A percentile compares a stretch with the other conserved stretches of the same genome.
phyloP scores from a whole-genome alignment of 768 basidiomycete genomes.

The Hygrophorus russula region DNA sequence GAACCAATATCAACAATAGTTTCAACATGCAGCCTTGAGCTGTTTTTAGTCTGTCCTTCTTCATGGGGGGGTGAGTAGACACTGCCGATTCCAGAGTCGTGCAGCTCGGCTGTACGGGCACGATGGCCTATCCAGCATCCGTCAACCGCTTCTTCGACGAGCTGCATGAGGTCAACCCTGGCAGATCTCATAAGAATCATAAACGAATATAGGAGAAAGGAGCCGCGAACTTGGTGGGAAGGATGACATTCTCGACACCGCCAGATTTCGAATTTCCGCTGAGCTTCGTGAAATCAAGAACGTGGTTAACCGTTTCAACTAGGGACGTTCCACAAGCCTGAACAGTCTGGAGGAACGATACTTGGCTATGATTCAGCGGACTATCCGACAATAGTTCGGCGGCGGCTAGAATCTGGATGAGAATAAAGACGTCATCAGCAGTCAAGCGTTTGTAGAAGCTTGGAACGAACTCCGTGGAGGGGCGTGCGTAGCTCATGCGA shows the following conservation, averaged over 20 bases:
- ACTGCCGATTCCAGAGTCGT: conserved; percentile 78
- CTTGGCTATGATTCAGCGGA: conserved; percentile 66
- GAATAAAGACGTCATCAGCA: conserved; percentile 6
- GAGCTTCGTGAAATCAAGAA: conserved; percentile 91
- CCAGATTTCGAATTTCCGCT: conserved; percentile 77
- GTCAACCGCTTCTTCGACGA: conserved; percentile 84
- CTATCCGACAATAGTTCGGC: conserved; percentile 88
- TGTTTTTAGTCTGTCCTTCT: conserved; percentile 26
- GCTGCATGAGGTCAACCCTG: conserved; percentile 66
- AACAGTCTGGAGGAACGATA: conserved; percentile 84
- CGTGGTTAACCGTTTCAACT: conserved; percentile 94
- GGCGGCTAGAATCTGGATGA: conserved; percentile 70
- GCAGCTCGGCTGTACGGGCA: conserved; percentile 59
- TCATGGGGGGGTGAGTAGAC: conserved; percentile 81
- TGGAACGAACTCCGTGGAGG: conserved; percentile 62
- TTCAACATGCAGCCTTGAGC: conserved; percentile 52
- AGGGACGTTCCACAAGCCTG: conserved; percentile 93
- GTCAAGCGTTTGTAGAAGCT: background rate
- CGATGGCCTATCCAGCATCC: conserved; percentile 91
- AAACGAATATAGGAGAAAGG: background rate
- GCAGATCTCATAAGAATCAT: background rate
- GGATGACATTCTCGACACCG: conserved; percentile 67
- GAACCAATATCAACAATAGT: conserved; percentile 81
- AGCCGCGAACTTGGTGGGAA: conserved; percentile 44
- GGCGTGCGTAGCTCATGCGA: conserved; percentile 89